phyloP scores from a whole-genome alignment of 495 filamentous ascomycete genomes.

The Tuber umbilicatum region DNA sequence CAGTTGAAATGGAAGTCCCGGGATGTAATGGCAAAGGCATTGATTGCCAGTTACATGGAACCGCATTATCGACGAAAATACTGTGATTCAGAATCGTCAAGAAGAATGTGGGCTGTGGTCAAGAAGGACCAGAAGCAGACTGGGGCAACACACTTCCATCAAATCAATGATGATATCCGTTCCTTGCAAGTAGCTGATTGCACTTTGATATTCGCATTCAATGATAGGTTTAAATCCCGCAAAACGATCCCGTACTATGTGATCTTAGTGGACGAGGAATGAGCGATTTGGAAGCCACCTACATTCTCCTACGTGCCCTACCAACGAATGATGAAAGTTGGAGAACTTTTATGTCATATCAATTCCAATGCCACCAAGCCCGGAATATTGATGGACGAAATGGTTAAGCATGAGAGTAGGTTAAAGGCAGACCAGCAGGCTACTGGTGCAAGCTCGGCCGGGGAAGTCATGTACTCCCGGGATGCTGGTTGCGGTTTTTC shows the following conservation, averaged over 20 bases:
- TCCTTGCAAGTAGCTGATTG: background rate
- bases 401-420: no score
- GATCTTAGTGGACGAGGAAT: no score
- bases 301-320: no score
- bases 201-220: no score
- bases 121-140: background rate
- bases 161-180: background rate
- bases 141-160: background rate
- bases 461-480: no score
- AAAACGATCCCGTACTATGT: no score
- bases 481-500: no score
- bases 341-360: background rate
- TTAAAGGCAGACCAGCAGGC: background rate
- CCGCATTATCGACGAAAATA: background rate
- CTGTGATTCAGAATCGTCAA: accelerated
- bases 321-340: no score
- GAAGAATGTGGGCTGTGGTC: background rate
- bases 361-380: no score
- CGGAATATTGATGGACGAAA: no score
- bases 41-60: background rate
- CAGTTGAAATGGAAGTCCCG: background rate
- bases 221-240: background rate
- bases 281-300: no score
- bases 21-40: background rate
- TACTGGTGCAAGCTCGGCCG: no score